These are phyloP conservation scores for Mycena indigotica DNA, from an alignment of 768 basidiomycete species.

Conservation along the genomic window DNA sequence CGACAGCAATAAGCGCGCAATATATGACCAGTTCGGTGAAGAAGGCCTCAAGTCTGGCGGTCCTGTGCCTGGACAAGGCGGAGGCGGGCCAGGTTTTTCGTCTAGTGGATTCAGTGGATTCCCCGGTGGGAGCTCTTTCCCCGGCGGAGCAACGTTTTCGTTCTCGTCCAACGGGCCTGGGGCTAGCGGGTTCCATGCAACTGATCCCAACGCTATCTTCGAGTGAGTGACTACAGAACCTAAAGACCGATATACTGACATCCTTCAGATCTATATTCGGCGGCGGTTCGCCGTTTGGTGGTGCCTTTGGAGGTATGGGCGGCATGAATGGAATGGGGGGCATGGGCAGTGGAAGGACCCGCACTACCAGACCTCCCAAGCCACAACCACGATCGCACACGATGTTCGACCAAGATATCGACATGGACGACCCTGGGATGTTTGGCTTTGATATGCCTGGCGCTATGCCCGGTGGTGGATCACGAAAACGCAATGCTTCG, in stretches of 20 bases:
- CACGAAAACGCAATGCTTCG: slow-evolving; percentile 21
- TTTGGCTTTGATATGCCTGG: slow-evolving; percentile 48
- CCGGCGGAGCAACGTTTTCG: slow-evolving; percentile 46
- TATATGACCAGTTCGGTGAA: slow-evolving; percentile 94
- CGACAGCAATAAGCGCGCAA: slow-evolving; percentile 79
- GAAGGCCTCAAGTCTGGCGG: slow-evolving; percentile 85
- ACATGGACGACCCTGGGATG: slow-evolving; percentile 47
- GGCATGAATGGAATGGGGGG: slow-evolving; percentile 28
- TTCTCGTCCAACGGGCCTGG: slow-evolving; percentile 58
- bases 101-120: slow-evolving; percentile 39
- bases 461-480: neutral
- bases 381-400: slow-evolving; percentile 18
- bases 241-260: no score
- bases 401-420: slow-evolving; percentile 49
- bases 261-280: slow-evolving; percentile 72
- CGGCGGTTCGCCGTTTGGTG: no score
- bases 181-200: slow-evolving; percentile 64
- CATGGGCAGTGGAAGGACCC: slow-evolving; percentile 32
- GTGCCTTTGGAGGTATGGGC: no score
- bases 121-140: slow-evolving; percentile 32
- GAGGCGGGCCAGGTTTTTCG: slow-evolving; percentile 37
- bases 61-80: slow-evolving; percentile 54
- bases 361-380: slow-evolving; percentile 17
- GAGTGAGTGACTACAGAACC: slow-evolving; percentile 58
- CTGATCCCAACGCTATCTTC: slow-evolving; percentile 87